These are phyloP conservation scores for Aquanectria penicillioides DNA, from an alignment of 2,329 filamentous ascomycete species.

Conservation along the genomic window DNA sequence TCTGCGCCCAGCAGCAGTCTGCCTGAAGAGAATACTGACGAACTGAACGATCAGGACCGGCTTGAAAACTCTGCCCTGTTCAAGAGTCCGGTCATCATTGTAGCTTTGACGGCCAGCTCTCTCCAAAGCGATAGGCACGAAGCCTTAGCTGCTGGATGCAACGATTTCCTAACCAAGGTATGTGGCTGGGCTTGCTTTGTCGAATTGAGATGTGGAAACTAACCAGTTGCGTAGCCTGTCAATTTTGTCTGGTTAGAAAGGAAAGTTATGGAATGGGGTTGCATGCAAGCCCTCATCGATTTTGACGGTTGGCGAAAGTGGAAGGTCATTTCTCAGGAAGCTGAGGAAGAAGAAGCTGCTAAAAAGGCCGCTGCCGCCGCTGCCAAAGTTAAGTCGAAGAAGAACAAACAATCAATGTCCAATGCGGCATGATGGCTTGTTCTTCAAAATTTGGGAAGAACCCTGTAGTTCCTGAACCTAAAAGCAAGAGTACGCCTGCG, in stretches of 20 bases:
- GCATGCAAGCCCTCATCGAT: slow-evolving; percentile 99
- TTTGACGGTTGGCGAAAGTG: slow-evolving; percentile 98
- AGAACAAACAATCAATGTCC: slow-evolving; percentile 52
- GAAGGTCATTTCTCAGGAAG: slow-evolving; percentile 79
- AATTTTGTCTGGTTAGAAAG: slow-evolving; percentile 97
- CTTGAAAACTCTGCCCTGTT: slow-evolving; percentile 77
- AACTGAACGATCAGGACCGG: slow-evolving; percentile 72
- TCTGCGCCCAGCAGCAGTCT: slow-evolving; percentile 69
- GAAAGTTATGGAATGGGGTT: slow-evolving; percentile 99
- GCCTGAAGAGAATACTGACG: slow-evolving; percentile 55
- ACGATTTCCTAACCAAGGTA: slow-evolving; percentile 98
- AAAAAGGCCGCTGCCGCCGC: slow-evolving; percentile 51
- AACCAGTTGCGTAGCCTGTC: slow-evolving; percentile 73
- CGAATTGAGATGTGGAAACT: no score
- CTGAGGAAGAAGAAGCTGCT: slow-evolving; percentile 53
- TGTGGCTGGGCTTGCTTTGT: no score
- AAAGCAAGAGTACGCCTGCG: background rate
- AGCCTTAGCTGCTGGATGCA: slow-evolving; percentile 93
- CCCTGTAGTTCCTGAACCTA: background rate
- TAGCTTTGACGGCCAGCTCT: slow-evolving; percentile 93
- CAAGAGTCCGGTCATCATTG: slow-evolving; percentile 97
- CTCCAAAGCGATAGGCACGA: slow-evolving; percentile 96
- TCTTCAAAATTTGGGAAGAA: background rate
- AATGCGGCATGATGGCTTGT: slow-evolving; percentile 24
- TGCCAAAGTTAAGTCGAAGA: slow-evolving; percentile 55